Percentiles rank a stretch among this genome's conserved stretches.
phyloP scores from a whole-genome alignment of 192 early-diverging fungal genomes.

The Borealophlyctis nickersoniae region DNA sequence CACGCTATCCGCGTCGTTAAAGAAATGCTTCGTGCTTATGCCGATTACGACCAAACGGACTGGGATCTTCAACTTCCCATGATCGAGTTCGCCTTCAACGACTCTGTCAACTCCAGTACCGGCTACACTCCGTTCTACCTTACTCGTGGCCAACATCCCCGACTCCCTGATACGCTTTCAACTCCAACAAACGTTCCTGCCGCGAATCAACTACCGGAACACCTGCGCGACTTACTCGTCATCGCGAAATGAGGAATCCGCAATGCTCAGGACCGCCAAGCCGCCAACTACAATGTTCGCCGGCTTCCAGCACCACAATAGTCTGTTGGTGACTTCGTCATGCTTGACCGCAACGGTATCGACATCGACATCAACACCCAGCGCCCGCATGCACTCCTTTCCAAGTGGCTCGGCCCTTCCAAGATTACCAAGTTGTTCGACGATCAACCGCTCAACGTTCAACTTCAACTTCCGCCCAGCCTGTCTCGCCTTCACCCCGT shows the following conservation, averaged over 20 bases:
- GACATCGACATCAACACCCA: neutral
- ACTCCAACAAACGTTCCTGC: neutral
- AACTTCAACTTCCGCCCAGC: conserved; percentile 11
- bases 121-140: conserved; percentile 31
- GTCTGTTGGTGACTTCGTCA: conserved; percentile 11
- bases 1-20: conserved; percentile 24
- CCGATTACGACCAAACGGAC: conserved; percentile 36
- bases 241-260: neutral
- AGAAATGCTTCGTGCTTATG: conserved; percentile 25
- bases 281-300: neutral
- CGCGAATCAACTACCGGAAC: neutral
- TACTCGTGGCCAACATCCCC: conserved; percentile 15
- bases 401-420: conserved; percentile 12
- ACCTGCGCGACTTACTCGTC: neutral
- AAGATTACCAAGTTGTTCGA: neutral
- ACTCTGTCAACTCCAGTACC: conserved; percentile 28
- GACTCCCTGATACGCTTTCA: neutral
- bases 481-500: neutral
- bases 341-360: neutral
- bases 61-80: conserved; percentile 41
- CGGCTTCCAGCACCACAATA: conserved; percentile 5
- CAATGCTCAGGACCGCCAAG: conserved; percentile 7
- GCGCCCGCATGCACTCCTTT: neutral
- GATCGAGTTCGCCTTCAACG: conserved; percentile 54
- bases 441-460: neutral